Evolutionary conservation across 345 rosid species (phyloP).

Genomic region (Salix viminalis): DNA sequence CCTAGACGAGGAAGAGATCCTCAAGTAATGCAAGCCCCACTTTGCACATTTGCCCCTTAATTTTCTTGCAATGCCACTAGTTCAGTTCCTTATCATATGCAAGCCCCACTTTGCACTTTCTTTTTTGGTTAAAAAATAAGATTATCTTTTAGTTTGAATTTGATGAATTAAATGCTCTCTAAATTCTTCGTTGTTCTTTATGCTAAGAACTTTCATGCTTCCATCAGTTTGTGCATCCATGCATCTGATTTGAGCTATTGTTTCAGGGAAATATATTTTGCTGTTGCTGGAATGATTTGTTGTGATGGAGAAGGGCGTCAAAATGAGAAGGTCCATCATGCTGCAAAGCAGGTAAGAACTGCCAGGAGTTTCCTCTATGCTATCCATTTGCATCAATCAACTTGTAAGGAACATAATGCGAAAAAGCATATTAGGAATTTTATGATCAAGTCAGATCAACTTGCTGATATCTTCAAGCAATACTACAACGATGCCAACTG

Average conservation of each 20-base stretch:
- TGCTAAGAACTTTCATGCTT: neutral
- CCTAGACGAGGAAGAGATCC: slow-evolving; percentile 58
- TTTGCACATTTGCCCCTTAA: neutral
- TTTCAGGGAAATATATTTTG: slow-evolving; percentile 71
- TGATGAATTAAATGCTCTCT: neutral
- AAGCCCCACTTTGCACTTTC: too few relatives aligned
- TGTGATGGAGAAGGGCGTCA: slow-evolving; percentile 94
- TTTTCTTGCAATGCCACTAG: slow-evolving; percentile 1
- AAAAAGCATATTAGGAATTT: neutral
- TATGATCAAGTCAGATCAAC: neutral
- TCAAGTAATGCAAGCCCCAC: slow-evolving; percentile 50
- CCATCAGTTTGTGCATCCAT: slow-evolving; percentile 10
- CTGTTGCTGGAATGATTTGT: slow-evolving; percentile 86
- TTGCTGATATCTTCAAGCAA: neutral
- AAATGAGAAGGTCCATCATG: slow-evolving; percentile 75
- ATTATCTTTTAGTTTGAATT: neutral
- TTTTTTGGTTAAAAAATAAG: neutral
- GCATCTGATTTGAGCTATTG: slow-evolving; percentile 29
- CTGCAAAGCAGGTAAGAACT: slow-evolving; percentile 84
- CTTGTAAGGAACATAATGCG: neutral
- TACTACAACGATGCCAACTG: neutral
- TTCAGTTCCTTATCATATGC: neutral
- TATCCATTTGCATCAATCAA: slow-evolving; percentile 3
- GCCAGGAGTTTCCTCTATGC: neutral
- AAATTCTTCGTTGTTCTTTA: neutral